Base-by-base conservation (phyloP, 345 rosid genomes). In the Corymbia maculata region DNA sequence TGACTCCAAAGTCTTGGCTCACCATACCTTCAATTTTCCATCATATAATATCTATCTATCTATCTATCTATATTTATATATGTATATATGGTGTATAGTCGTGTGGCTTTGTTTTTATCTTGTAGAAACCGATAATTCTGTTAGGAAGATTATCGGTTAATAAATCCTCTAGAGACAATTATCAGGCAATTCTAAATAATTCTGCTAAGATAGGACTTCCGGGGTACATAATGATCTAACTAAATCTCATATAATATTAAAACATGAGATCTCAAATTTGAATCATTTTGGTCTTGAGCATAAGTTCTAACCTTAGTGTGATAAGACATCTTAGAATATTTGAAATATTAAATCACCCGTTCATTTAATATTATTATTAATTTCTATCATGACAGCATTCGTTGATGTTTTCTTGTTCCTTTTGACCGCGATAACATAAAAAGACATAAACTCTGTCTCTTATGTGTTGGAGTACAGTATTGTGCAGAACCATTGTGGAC, bases 161-260 rank as follows among this genome's bases (percentile, higher is more conserved):
- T 16, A 8, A 14, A 1, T 68, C 44, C 16, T 68, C 12, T 15
- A 16, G 44, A 2, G 22, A 16, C 5, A 5, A 36, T 36, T 36
- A 36, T 36, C 42, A 36, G 42, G 42, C 2, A 13, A 68, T 8
- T 68, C 1, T 16, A 8, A 32, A 32, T 66, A 66, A 32, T 15
- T 2, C 0, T 0, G 0, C 8, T 22, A 16, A 16, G 4, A 70
- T 61, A 6, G 1, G 45, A 16, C 45, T 68, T 70, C 0, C 0
- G 1, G 36, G 0, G 17, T 32, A 6, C 17, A 4, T 2, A 16
- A 5, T 32, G 22, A 0, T 70, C 19, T 1, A 9, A 70, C 1
- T 16, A 55, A 55, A 55, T 55, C 26, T 55, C 61, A 32, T 9
- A 16, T 8, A 9, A 16, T 16, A 32, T 32, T 5, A n/a, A 0